Evolutionary conservation across 306 rosid species (phyloP), one percentile per base, ranked within the genome.

Genomic region (Dalbergia cultrata): DNA sequence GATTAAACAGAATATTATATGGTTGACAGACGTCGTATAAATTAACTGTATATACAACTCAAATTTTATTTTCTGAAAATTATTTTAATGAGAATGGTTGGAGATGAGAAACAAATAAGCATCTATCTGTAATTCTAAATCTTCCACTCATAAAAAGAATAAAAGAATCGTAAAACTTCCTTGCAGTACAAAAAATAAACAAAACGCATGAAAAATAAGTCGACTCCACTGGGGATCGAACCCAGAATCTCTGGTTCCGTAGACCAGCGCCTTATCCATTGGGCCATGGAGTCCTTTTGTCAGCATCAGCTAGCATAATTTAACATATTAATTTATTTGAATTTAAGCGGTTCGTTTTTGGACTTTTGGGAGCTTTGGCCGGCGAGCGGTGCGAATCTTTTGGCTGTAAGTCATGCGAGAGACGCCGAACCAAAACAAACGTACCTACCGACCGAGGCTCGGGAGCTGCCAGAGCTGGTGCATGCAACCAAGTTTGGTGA

Each of bases 171-270:
- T 22, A 22, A 22, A 22, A 22, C 26, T 22, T 22, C 26, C 26
- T 22, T 22, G 1, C 1, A 22, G 26, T 3, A 35, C 5, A 35
- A 35, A 35, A 35, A 1, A 35, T 35, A 35, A 35, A 1, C 26
- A 35, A 35, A 4, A 35, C 1, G 41, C 5, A 1, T 1, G 6
- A 3, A 37, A 0, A 37, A 37, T 0, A 58, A 62, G 5, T 9
- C 81, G 81, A 82, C 85, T 81, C 75, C 81, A 75, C 81, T 81
- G 85, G 81, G 93, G 95, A 91, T 91, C 88, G 90, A 91, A 89
- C 93, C 93, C 89, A 89, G 92, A 91, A 83, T 87, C 90, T 91
- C 96, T 86, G 88, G 89, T 88, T 91, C 70, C 92, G 94, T 88
- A 88, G 90, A 86, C 91, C 92, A 85, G 90, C 94, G 83, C 90